phyloP scores from a whole-genome alignment of 768 basidiomycete species.

The Mycena venus region DNA sequence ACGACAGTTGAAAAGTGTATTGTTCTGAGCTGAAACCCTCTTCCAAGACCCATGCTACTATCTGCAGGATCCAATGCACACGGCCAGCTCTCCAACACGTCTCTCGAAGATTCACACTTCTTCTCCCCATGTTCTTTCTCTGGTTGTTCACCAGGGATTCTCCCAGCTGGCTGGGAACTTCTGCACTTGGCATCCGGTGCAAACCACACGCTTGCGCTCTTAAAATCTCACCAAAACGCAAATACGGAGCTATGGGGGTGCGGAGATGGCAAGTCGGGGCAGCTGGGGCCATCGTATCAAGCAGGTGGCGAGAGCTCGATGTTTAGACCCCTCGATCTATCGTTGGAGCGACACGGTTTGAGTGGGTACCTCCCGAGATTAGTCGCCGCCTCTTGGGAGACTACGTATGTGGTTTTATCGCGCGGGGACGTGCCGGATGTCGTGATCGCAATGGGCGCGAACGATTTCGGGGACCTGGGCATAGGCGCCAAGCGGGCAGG shows the following conservation, averaged over 20 bases:
- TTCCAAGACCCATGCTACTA: too few relatives aligned
- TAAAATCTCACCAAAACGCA: slow-evolving; percentile 48
- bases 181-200: slow-evolving; percentile 76
- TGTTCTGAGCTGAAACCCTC: too few relatives aligned
- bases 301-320: slow-evolving; percentile 38
- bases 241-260: slow-evolving; percentile 74
- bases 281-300: slow-evolving; percentile 69
- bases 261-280: slow-evolving; percentile 79
- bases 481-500: slow-evolving; percentile 49
- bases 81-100: slow-evolving; percentile 63
- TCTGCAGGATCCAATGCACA: slow-evolving; percentile 66
- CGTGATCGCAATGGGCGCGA: slow-evolving; percentile 83
- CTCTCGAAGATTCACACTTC: slow-evolving; percentile 59
- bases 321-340: slow-evolving; percentile 65
- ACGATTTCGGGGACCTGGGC: slow-evolving; percentile 90
- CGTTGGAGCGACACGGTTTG: slow-evolving; percentile 50
- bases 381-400: slow-evolving; percentile 87
- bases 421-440: slow-evolving; percentile 57
- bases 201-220: slow-evolving; percentile 82
- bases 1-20: too few relatives aligned
- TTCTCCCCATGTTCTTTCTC: slow-evolving; percentile 59
- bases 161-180: slow-evolving; percentile 51
- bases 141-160: slow-evolving; percentile 39
- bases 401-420: slow-evolving; percentile 78
- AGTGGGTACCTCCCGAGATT: slow-evolving; percentile 58